Evolutionary conservation across 192 early-diverging fungal genomes (phyloP), one percentile per base, ranked within the genome.

Genomic region (Dispira parvispora): DNA sequence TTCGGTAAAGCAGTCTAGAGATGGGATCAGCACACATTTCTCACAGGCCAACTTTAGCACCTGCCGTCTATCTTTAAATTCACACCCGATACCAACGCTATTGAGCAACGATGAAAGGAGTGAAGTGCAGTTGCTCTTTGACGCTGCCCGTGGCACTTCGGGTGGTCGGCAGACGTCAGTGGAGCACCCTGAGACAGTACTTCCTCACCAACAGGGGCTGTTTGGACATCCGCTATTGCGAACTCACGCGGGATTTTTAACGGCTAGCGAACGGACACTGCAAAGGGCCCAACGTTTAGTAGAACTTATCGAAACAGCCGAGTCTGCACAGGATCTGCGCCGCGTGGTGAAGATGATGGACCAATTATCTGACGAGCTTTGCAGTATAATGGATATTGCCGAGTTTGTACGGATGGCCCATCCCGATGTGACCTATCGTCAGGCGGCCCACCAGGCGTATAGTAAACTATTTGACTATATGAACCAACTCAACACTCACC

Each of bases 391-490:
- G 70, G 96, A 99, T 63, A 80, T 84, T 46, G 84, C 88, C 0
- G 96, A 99, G 69, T 82, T 99, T n/a, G 75, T 96, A 5, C 81
- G 92, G 42, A 89, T 89, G 65, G 84, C 90, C 42, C 94, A 97
- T 63, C 90, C 96, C 0, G 85, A 90, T 67, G 62, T 63, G 63
- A 64, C 61, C 26, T 88, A 83, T 72, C 75, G 85, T 54, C 68
- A 76, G 43, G 86, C 82, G 8, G 94, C 96, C 0, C 86, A 92
- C 65, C 67, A 78, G 3, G 88, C 84, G 1, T 91, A 90, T 65
- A 71, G 77, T 32, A 68, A 78, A 26, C 69, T 97, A 62, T 88
- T 84, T 27, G 82, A 82, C 9, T 90, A 85, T 65, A 87, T 99
- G 83, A 93, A 92, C 63, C 84, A 82, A 45, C 79, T 99, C 20